Conservation (phyloP, 331 rosid genomes). For the Erythrophleum ivorense region DNA sequence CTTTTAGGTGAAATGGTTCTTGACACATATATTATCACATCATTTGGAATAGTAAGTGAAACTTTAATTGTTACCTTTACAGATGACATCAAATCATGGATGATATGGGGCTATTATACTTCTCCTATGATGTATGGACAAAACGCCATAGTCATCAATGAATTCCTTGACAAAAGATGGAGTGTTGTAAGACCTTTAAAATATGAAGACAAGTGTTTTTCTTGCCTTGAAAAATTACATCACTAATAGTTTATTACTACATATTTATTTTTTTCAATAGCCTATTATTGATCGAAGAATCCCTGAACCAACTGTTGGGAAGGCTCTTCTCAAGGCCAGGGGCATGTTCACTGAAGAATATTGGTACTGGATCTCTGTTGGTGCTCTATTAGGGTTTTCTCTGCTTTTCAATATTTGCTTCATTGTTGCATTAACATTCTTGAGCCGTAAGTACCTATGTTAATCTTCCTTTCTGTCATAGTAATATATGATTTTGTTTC, state of each 20-base stretch:
- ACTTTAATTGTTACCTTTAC: background rate
- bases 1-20: background rate
- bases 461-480: background rate
- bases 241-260: background rate
- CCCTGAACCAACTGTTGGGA: slow-evolving; percentile 45
- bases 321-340: slow-evolving; percentile 44
- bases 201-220: background rate
- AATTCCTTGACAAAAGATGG: slow-evolving; percentile 54
- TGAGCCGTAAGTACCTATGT: slow-evolving; percentile 46
- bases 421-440: slow-evolving; percentile 39
- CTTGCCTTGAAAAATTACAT: background rate
- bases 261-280: slow-evolving; percentile 31
- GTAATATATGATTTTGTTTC: background rate
- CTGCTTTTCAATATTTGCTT: slow-evolving; percentile 44
- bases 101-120: slow-evolving; percentile 50
- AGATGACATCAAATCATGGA: slow-evolving; percentile 51
- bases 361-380: slow-evolving; percentile 49
- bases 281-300: slow-evolving; percentile 29
- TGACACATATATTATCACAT: background rate
- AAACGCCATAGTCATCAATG: slow-evolving; percentile 48
- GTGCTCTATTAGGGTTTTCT: slow-evolving; percentile 50
- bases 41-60: background rate
- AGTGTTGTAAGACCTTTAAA: slow-evolving; percentile 36
- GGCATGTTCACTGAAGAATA: slow-evolving; percentile 45
- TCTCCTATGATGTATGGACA: slow-evolving; percentile 57